Evolutionary conservation across 2,329 filamentous ascomycete species (phyloP).

Genomic region (Scedosporium minutisporum): DNA sequence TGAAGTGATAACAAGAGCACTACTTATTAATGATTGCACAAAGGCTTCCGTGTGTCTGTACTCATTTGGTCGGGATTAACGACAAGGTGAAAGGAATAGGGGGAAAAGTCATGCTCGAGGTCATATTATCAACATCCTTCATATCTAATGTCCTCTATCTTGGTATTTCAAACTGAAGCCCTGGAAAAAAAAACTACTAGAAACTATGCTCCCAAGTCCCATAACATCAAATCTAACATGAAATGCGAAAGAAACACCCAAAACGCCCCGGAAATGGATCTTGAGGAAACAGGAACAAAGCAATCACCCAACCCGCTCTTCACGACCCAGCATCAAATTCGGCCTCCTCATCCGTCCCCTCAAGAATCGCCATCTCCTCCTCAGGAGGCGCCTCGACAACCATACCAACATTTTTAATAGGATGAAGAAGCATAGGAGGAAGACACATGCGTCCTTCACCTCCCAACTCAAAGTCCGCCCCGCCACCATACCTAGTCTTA

Average conservation of each 20-base stretch:
- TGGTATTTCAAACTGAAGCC: neutral
- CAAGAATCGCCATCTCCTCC: conserved; percentile 20
- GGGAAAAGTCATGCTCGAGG: neutral
- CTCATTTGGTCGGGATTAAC: neutral
- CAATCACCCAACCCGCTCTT: conserved; percentile 2
- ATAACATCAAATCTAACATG: neutral
- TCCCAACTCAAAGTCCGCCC: conserved; percentile 64
- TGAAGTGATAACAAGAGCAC: neutral
- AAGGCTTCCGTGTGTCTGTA: neutral
- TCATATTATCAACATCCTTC: neutral
- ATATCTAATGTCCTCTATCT: neutral
- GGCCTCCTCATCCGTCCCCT: conserved; percentile 24
- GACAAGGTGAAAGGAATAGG: neutral
- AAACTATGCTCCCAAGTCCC: conserved; percentile 1
- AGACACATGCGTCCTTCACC: conserved; percentile 84
- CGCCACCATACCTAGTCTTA: conserved; percentile 67
- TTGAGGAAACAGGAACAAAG: neutral
- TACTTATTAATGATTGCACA: neutral
- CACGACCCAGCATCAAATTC: conserved; percentile 39
- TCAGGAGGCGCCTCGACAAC: conserved; percentile 49
- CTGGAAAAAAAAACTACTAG: neutral
- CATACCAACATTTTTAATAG: conserved; percentile 66
- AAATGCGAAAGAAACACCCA: conserved; percentile 1
- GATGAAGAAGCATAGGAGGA: conserved; percentile 81
- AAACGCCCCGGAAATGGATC: neutral